These are phyloP conservation scores for Phaeoacremonium minimum DNA, from an alignment of 2,329 filamentous ascomycete genomes.

Conservation along the genomic window DNA sequence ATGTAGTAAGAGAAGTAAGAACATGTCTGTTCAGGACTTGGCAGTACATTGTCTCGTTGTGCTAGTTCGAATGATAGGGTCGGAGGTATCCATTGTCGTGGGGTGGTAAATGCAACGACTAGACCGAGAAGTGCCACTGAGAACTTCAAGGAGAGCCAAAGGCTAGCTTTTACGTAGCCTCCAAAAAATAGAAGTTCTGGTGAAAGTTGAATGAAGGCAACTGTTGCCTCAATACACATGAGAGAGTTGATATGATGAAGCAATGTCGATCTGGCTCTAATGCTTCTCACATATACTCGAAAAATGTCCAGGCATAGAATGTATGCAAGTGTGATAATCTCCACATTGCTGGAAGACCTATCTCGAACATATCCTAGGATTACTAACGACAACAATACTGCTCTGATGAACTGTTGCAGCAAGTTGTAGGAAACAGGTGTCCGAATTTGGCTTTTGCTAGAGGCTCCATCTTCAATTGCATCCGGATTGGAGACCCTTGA, in stretches of 20 bases:
- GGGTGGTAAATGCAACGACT: neutral
- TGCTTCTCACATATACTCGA: neutral
- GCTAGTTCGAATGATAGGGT: neutral
- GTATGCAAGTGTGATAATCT: neutral
- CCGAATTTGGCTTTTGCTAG: no score
- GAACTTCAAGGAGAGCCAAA: neutral
- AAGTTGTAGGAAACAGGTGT: neutral
- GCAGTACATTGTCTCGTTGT: neutral
- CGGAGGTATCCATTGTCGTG: neutral
- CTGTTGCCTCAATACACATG: neutral
- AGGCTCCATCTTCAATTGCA: no score
- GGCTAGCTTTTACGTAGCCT: neutral
- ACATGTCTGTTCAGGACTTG: conserved; percentile 20
- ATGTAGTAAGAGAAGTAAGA: conserved; percentile 23
- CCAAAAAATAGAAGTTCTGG: neutral
- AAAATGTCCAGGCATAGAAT: neutral
- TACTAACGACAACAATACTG: neutral
- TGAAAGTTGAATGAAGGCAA: neutral
- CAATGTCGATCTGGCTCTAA: neutral
- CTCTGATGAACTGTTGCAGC: neutral
- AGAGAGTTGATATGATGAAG: neutral
- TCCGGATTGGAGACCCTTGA: no score
- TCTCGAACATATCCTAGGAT: neutral
- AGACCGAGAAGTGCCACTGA: neutral
- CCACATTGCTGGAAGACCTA: neutral